Evolutionary conservation across 2,329 filamentous ascomycete species (phyloP).

Genomic region (Colletotrichum orchidophilum): DNA sequence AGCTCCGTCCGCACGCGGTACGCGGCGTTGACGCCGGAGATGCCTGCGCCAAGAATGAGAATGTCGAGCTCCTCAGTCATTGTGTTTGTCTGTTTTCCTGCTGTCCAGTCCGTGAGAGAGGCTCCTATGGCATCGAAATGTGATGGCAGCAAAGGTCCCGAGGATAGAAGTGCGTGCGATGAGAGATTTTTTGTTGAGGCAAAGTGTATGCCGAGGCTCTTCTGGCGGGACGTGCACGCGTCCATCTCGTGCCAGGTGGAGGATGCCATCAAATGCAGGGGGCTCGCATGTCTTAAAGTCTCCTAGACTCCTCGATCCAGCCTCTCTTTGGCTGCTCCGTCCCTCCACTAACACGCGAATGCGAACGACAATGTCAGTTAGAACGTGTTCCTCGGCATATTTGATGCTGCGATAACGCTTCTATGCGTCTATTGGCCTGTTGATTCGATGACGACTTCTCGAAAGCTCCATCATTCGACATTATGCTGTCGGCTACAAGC

Average conservation of each 20-base stretch:
- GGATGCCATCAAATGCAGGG: slow-evolving; percentile 17
- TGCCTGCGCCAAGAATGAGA: slow-evolving; percentile 75
- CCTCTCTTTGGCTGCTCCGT: slow-evolving; percentile 1
- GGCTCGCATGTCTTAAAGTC: slow-evolving; percentile 14
- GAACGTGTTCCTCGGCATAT: background rate
- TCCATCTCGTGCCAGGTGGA: slow-evolving; percentile 1
- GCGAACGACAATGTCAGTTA: slow-evolving; percentile 5
- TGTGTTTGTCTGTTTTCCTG: background rate
- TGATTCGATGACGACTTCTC: background rate
- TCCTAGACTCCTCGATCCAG: background rate
- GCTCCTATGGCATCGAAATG: background rate
- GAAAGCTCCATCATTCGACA: background rate
- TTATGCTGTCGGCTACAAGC: background rate
- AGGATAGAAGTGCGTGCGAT: background rate
- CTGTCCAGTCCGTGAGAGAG: background rate
- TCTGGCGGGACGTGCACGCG: slow-evolving; percentile 20
- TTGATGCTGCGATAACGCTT: background rate
- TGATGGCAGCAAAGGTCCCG: background rate
- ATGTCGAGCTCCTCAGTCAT: slow-evolving; percentile 54
- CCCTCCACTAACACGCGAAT: background rate
- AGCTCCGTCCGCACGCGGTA: slow-evolving; percentile 70
- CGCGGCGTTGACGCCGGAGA: slow-evolving; percentile 79
- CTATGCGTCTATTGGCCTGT: background rate
- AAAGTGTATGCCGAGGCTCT: slow-evolving; percentile 13
- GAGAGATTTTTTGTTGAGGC: slow-evolving; percentile 14